These are phyloP conservation scores for Trichocladium uniseriatum DNA, from an alignment of 495 filamentous ascomycete species.

Conservation along the genomic window DNA sequence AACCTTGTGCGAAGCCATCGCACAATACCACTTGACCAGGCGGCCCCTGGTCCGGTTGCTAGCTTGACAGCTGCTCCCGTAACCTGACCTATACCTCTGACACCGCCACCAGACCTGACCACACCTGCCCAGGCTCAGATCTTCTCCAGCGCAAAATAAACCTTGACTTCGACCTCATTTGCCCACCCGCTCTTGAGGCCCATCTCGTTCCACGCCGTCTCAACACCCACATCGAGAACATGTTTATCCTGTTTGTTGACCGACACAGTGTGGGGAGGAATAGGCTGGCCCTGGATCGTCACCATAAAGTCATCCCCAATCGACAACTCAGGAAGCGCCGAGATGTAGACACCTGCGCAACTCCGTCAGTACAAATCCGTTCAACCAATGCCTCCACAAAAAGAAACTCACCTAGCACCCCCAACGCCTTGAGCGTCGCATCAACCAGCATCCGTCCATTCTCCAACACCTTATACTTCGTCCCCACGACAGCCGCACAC, in stretches of 20 bases:
- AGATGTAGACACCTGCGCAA: constrained; percentile 58
- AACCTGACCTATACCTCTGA: not conserved
- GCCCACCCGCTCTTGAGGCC: constrained; percentile 64
- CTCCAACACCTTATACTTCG: constrained; percentile 44
- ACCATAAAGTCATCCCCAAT: constrained; percentile 65
- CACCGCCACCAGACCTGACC: no score
- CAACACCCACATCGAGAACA: constrained; percentile 70
- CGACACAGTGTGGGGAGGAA: constrained; percentile 57
- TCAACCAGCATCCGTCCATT: constrained; percentile 55
- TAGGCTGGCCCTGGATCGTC: constrained; percentile 57
- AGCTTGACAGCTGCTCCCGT: no score
- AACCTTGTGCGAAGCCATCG: not conserved
- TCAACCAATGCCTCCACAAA: not conserved
- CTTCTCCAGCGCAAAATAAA: constrained; percentile 39
- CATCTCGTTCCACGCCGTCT: constrained; percentile 69
- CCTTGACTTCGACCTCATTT: constrained; percentile 70
- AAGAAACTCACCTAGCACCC: constrained; percentile 53
- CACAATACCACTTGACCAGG: not conserved
- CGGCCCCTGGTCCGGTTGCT: not conserved
- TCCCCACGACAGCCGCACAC: constrained; percentile 60
- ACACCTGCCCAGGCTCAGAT: not conserved
- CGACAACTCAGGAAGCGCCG: constrained; percentile 48
- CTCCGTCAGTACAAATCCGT: not conserved
- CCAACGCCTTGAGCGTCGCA: constrained; percentile 69
- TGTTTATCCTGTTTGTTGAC: constrained; percentile 44